Evolutionary conservation across 2,329 filamentous ascomycete species (phyloP), one percentile per base, ranked within the genome.

Genomic region (Venturia effusa): DNA sequence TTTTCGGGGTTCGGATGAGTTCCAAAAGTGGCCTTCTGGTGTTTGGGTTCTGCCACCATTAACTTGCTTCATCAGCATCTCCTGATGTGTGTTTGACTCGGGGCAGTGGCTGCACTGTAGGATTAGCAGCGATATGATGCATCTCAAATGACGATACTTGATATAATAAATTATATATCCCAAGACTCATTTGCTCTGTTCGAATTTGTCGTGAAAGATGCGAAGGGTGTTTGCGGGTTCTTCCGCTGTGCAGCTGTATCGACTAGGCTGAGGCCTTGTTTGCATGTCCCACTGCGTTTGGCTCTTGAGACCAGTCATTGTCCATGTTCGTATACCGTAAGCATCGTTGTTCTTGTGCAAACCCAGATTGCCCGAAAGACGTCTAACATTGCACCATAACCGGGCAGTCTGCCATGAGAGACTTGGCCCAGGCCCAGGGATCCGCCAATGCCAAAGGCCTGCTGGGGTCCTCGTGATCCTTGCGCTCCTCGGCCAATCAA

Each of bases 71-170:
- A 57, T 57, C 30, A 57, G 27, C 51, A 57, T 57, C 51, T 57
- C 51, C 34, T 57, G 51, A 57, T 57, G 51, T 57, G 51, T 34
- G 51, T 34, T 57, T 57, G 51, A 57, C 27, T 34, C 34, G 51
- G 34, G 51, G 51, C 51, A 57, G 51, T 15, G 51, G 51, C 51
- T 57, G 51, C 30, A 57, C 51, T 57, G 51, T 57, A 57, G 51
- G 51, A 57, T 57, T n/a, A 57, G 51, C 51, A 57, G 51, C 51
- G 51, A 57, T 57, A 57, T 57, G 51, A 34, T 57, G 51, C 51
- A 57, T 57, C 30, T 57, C 51, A 57, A 8, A 57, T 8, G 51
- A 57, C 51, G n/a, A 57, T 57, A 57, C 30, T 57, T 51, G 45
- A 51, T 51, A 27, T 30, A 34, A 34, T 57, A 34, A 17, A 34